phyloP scores from a whole-genome alignment of 148 eudicot species.

The Chenopodium quinoa region DNA sequence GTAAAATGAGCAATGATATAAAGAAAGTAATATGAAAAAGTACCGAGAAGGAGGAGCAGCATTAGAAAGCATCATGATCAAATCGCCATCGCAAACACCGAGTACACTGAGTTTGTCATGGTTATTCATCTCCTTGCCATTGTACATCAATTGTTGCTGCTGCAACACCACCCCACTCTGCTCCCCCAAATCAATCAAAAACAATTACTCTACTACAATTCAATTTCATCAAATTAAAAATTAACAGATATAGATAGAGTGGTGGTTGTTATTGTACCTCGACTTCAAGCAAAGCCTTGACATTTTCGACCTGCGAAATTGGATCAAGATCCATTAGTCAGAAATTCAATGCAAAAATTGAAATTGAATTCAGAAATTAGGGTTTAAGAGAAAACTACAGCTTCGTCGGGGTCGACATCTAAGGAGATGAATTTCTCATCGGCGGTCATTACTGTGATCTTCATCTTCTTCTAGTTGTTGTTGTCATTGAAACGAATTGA shows the following conservation, averaged over 20 bases:
- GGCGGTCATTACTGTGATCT: conserved; percentile 79
- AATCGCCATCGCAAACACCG: conserved; percentile 87
- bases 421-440: conserved; percentile 76
- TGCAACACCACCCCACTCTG: conserved; percentile 79
- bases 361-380: conserved; percentile 22
- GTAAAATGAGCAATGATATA: too few species aligned
- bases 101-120: conserved; percentile 66
- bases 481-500: too few species aligned
- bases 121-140: conserved; percentile 90
- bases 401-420: conserved; percentile 85
- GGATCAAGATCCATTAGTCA: conserved; percentile 6
- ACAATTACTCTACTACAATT: background rate
- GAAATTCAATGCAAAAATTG: background rate
- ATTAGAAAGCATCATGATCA: conserved; percentile 83
- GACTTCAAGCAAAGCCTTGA: conserved; percentile 95
- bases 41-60: conserved; percentile 37
- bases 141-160: conserved; percentile 74
- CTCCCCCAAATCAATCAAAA: background rate
- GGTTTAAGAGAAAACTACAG: conserved; percentile 40
- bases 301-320: conserved; percentile 72
- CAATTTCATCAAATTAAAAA: background rate
- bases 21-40: background rate
- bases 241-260: background rate
- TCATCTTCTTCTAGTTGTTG: conserved; percentile 46
- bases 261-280: conserved; percentile 46